Conservation (phyloP, 2,329 filamentous ascomycete genomes). For the Nectriaceae sp. region DNA sequence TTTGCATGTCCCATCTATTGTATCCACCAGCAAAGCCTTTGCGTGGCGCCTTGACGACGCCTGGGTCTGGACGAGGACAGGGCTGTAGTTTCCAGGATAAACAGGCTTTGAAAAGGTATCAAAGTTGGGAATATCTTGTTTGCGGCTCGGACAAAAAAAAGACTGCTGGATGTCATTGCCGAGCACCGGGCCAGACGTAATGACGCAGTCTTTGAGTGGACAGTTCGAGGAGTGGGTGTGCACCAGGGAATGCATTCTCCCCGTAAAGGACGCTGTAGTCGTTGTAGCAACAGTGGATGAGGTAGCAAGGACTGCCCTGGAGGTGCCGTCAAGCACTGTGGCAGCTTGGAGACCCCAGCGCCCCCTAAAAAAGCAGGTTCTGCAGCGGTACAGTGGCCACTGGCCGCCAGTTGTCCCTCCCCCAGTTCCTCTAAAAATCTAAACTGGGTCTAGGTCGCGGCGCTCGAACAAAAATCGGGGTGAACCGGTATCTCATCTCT, state of each 20-base stretch:
- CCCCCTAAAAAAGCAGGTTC: not conserved
- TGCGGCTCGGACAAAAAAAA: not conserved
- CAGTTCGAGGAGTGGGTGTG: not conserved
- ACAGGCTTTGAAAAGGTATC: not conserved
- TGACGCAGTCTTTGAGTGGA: not conserved
- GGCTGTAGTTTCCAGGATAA: not conserved
- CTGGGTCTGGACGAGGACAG: not conserved
- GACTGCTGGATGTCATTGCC: not conserved
- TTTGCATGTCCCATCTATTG: slow-evolving; percentile 13
- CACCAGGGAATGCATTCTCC: not conserved
- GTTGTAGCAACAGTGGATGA: not conserved
- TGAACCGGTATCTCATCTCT: slow-evolving; percentile 37
- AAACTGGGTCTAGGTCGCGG: slow-evolving; percentile 31
- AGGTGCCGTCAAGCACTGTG: not conserved
- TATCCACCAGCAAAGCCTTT: slow-evolving; percentile 8
- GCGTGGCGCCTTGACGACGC: slow-evolving; percentile 1
- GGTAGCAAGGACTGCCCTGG: not conserved
- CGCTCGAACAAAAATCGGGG: slow-evolving; percentile 35
- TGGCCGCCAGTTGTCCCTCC: slow-evolving; percentile 1
- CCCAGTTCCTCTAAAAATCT: slow-evolving; percentile 1
- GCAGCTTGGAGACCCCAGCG: not conserved
- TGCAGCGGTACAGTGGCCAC: slow-evolving; percentile 4
- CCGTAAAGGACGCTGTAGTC: not conserved
- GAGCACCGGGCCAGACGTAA: not conserved
- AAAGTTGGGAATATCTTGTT: not conserved